phyloP scores from a whole-genome alignment of 805 yeast species.

The Candida ponderosae region DNA sequence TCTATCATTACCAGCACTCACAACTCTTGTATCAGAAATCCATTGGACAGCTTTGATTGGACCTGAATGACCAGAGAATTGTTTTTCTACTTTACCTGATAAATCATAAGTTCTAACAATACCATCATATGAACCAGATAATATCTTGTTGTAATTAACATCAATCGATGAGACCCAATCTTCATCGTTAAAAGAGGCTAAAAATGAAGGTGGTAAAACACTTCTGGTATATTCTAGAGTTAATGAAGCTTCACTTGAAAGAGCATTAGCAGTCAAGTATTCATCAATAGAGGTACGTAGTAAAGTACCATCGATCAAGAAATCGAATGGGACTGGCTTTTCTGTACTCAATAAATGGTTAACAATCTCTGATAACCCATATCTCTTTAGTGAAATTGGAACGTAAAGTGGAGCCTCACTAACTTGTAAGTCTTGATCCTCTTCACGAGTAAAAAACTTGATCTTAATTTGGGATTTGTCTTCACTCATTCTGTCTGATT shows the following conservation, averaged over 20 bases:
- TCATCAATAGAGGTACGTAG: slow-evolving; percentile 74
- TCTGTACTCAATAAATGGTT: slow-evolving; percentile 69
- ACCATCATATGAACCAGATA: slow-evolving; percentile 93
- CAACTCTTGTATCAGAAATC: slow-evolving; percentile 66
- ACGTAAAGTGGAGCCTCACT: slow-evolving; percentile 82
- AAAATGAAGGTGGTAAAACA: slow-evolving; percentile 86
- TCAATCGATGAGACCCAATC: slow-evolving; percentile 86
- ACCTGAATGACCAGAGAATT: slow-evolving; percentile 82
- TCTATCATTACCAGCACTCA: slow-evolving; percentile 85
- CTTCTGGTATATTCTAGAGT: slow-evolving; percentile 88
- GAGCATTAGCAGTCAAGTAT: slow-evolving; percentile 66
- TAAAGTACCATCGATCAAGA: slow-evolving; percentile 77
- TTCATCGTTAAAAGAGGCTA: slow-evolving; percentile 83
- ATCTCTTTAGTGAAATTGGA: slow-evolving; percentile 79
- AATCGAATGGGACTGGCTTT: slow-evolving; percentile 83
- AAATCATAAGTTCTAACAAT: slow-evolving; percentile 82
- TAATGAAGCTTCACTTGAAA: slow-evolving; percentile 74
- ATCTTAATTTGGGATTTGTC: slow-evolving; percentile 66
- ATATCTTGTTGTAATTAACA: slow-evolving; percentile 38
- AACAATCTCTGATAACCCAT: slow-evolving; percentile 90
- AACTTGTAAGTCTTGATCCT: slow-evolving; percentile 63
- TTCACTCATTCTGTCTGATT: slow-evolving; percentile 8
- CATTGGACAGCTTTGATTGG: slow-evolving; percentile 80
- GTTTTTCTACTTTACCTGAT: slow-evolving; percentile 73
- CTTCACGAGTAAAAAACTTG: slow-evolving; percentile 80